Evolutionary conservation across 495 filamentous ascomycete species (phyloP), one percentile per base, ranked within the genome.

Genomic region (Penicillium paradoxum): DNA sequence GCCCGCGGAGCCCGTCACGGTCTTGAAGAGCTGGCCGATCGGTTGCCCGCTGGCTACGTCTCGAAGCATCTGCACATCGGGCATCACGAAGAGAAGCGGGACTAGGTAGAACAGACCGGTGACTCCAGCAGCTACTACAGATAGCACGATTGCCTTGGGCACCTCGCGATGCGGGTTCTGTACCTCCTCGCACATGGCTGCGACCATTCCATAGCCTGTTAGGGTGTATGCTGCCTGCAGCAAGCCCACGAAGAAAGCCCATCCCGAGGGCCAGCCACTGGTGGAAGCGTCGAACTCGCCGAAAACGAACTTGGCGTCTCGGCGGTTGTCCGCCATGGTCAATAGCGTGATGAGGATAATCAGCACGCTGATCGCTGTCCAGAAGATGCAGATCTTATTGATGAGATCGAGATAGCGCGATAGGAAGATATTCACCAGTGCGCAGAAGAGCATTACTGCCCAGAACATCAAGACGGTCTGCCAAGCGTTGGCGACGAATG

Each of bases 41-140:
- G 65, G 64, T 57, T 69, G 73, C 75, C 75, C 87, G 75, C 36
- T 87, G 63, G 48, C 88, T 59, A 71, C 83, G 75, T 44, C 81
- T 68, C 58, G 82, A 64, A 60, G 78, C 75, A 36, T 73, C 71
- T 60, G 69, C 63, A 73, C 72, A 76, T 52, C 70, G 48, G 44
- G 88, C 83, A 57, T 79, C 73, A 84, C 82, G 55, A 89, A 85
- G 2, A 89, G 66, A 9, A 88, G 69, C 2, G 81, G 79, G n/a
- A 82, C 73, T 49, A 89, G 67, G 56, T 89, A 90, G 46, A 85
- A 60, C 51, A 91, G 74, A 4, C 87, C 87, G 0, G 86, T 88
- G 33, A 80, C 63, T 27, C 82, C 77, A 0, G 86, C 87, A 13
- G 88, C 88, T 0, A 76, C 77, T 13, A 90, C 87, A 18, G 82